These are phyloP conservation scores for Moniliella sp. DNA, from an alignment of 1,284 basidiomycete species.

Conservation along the genomic window DNA sequence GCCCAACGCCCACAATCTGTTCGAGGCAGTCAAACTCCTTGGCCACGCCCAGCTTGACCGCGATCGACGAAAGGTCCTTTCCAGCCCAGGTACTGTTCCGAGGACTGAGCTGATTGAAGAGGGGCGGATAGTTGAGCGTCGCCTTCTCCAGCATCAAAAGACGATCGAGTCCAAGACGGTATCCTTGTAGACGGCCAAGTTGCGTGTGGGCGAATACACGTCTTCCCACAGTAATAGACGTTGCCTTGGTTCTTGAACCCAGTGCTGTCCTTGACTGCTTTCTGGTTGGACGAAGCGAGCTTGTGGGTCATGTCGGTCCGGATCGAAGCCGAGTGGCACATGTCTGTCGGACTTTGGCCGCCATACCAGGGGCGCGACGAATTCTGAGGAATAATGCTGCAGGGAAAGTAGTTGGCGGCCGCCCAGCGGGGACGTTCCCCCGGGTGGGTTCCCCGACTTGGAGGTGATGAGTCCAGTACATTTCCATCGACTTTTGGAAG, in stretches of 20 bases:
- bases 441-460: slow-evolving; percentile 33
- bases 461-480: slow-evolving; percentile 53
- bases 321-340: slow-evolving; percentile 12
- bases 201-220: slow-evolving; percentile 47
- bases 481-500: slow-evolving; percentile 76
- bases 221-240: slow-evolving; percentile 85
- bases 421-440: slow-evolving; percentile 35
- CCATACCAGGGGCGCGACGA: slow-evolving; percentile 39
- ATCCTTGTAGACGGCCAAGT: slow-evolving; percentile 76
- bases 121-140: slow-evolving; percentile 37
- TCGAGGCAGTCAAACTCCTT: slow-evolving; percentile 50
- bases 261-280: too few species aligned
- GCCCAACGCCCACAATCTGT: slow-evolving; percentile 67
- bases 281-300: too few species aligned
- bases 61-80: slow-evolving; percentile 62
- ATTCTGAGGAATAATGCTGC: slow-evolving; percentile 61
- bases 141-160: slow-evolving; percentile 59
- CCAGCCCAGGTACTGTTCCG: slow-evolving; percentile 48
- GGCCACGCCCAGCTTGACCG: slow-evolving; percentile 46
- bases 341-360: slow-evolving; percentile 5
- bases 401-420: slow-evolving; percentile 69
- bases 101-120: slow-evolving; percentile 58
- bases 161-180: slow-evolving; percentile 60
- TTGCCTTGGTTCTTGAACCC: slow-evolving; percentile 44
- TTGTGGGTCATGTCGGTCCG: slow-evolving; percentile 7